phyloP scores from a whole-genome alignment of 1,284 basidiomycete genomes.

The Trametes pubescens region DNA sequence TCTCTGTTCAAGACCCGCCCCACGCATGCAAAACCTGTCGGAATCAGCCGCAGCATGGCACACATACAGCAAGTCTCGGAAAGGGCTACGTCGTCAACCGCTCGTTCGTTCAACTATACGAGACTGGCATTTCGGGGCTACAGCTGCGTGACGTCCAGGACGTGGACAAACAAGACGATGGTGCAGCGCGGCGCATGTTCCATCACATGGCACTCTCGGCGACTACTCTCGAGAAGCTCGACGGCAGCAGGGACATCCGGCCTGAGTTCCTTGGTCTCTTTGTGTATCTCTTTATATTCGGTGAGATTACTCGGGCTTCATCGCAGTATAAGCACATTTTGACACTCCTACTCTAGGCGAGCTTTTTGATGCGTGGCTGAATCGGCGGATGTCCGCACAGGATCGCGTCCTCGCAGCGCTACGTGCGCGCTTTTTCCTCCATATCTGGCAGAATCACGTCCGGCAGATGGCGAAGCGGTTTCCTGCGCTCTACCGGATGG shows the following conservation, averaged over 20 bases:
- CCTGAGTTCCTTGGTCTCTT: conserved; percentile 36
- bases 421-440: conserved; percentile 38
- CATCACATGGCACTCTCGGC: conserved; percentile 27
- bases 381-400: conserved; percentile 20
- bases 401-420: conserved; percentile 35
- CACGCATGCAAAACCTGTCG: conserved; percentile 37
- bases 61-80: conserved; percentile 38
- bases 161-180: conserved; percentile 43
- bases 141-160: conserved; percentile 35
- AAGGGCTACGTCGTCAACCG: conserved; percentile 34
- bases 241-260: conserved; percentile 1
- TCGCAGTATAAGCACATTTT: no score
- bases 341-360: conserved; percentile 18
- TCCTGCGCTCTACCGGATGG: conserved; percentile 32
- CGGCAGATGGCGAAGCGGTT: conserved; percentile 32
- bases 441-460: conserved; percentile 19
- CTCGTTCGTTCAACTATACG: conserved; percentile 26
- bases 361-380: conserved; percentile 36
- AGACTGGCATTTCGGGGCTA: conserved; percentile 8
- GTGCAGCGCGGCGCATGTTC: conserved; percentile 38
- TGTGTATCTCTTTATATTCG: conserved; percentile 38
- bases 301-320: no score
- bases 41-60: conserved; percentile 39
- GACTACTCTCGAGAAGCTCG: neutral
- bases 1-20: conserved; percentile 31